These are phyloP conservation scores for Malassezia brasiliensis DNA, from an alignment of 1,284 basidiomycete genomes.

Conservation along the genomic window DNA sequence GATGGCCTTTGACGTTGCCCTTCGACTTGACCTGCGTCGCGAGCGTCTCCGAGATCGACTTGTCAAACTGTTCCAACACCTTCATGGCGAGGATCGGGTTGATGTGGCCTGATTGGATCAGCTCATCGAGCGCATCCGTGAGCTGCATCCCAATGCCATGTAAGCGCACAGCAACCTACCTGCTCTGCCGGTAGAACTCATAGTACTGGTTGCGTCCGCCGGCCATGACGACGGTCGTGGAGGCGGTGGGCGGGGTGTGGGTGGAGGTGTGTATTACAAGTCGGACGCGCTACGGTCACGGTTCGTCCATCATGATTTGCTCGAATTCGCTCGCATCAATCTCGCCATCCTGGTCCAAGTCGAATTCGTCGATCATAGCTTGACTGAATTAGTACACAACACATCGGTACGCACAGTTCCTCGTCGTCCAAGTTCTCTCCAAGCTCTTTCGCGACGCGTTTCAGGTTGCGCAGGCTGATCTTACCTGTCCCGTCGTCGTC, in stretches of 20 bases:
- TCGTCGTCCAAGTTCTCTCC: conserved; percentile 93
- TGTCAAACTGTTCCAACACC: conserved; percentile 58
- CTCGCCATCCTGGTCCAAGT: conserved; percentile 94
- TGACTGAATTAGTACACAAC: conserved; percentile 50
- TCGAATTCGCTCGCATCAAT: conserved; percentile 90
- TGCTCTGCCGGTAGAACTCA: conserved; percentile 37
- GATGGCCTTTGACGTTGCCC: conserved; percentile 40
- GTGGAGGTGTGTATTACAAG: conserved; percentile 16
- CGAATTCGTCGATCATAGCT: conserved; percentile 99
- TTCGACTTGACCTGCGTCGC: conserved; percentile 43
- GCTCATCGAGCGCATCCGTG: conserved; percentile 96
- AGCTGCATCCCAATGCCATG: conserved; percentile 86
- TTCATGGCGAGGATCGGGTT: conserved; percentile 96
- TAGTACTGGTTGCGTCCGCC: conserved; percentile 31
- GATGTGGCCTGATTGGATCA: conserved; percentile 92
- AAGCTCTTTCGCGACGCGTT: conserved; percentile 90
- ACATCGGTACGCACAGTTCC: conserved; percentile 65
- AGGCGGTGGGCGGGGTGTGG: not conserved
- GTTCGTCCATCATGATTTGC: conserved; percentile 90
- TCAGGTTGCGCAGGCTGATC: conserved; percentile 80
- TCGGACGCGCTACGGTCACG: conserved; percentile 16
- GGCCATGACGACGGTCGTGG: conserved; percentile 7
- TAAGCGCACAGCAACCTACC: conserved; percentile 17
- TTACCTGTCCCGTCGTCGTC: conserved; percentile 93
- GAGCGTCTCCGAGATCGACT: conserved; percentile 43